A percentile compares a stretch with the other conserved stretches of the same genome.
Conservation (phyloP, 2,329 filamentous ascomycete genomes). For the Metarhizium sp. region DNA sequence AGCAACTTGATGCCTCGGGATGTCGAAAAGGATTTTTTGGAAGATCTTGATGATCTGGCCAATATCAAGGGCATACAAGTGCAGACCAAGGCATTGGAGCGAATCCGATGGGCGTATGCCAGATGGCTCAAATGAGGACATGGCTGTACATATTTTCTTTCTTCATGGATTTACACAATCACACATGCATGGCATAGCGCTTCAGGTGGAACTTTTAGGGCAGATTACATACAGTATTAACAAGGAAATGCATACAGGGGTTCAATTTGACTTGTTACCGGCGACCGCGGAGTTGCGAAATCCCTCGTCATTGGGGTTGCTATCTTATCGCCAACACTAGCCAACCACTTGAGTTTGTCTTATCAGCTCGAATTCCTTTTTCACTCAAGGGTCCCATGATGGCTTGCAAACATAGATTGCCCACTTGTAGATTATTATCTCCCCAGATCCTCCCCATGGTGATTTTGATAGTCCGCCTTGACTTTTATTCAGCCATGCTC, state of each 20-base stretch:
- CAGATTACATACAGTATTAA: not conserved
- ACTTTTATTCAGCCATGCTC: not conserved
- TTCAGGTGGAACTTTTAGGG: not conserved
- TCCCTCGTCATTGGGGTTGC: not conserved
- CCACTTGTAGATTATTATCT: no score
- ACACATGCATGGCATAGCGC: not conserved
- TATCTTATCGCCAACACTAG: not conserved
- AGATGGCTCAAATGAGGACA: constrained; percentile 50
- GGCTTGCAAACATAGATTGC: not conserved
- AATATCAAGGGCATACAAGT: constrained; percentile 72
- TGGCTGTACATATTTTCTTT: not conserved
- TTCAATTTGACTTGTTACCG: not conserved
- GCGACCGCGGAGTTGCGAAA: not conserved
- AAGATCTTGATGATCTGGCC: constrained; percentile 78
- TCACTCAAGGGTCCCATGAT: no score
- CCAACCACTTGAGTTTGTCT: not conserved
- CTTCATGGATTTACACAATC: not conserved
- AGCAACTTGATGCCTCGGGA: constrained; percentile 58
- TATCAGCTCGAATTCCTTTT: not conserved
- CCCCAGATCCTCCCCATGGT: not conserved
- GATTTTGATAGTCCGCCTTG: not conserved
- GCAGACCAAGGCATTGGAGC: constrained; percentile 69
- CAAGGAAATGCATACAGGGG: not conserved
- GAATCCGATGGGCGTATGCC: constrained; percentile 85
- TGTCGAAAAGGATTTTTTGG: constrained; percentile 74